Percentiles rank a stretch among this genome's conserved stretches.
Conservation (phyloP, 2,329 filamentous ascomycete species). For the Hypomyces perniciosus region DNA sequence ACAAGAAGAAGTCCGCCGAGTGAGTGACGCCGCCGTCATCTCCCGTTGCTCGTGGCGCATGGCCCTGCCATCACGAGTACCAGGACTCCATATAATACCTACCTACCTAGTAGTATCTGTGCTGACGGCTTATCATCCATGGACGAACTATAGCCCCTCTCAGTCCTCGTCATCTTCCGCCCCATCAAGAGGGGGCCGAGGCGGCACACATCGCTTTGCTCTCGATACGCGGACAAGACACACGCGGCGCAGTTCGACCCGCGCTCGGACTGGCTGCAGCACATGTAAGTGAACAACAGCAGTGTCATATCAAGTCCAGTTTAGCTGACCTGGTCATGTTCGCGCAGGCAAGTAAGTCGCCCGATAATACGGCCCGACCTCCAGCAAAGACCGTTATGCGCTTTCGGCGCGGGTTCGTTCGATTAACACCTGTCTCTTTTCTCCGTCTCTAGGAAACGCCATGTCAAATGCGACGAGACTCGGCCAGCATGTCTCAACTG, state of each 20-base stretch:
- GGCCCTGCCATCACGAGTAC: neutral
- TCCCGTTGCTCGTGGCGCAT: neutral
- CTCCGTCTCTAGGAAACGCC: slow-evolving; percentile 28
- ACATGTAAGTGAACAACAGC: slow-evolving; percentile 27
- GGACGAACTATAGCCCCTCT: neutral
- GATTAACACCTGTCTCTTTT: neutral
- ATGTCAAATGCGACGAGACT: slow-evolving; percentile 39
- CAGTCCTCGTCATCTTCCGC: slow-evolving; percentile 3
- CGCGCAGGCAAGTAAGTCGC: slow-evolving; percentile 28
- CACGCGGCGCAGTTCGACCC: slow-evolving; percentile 32
- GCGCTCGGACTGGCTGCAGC: slow-evolving; percentile 32
- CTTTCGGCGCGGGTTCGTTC: no score
- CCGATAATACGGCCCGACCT: no score
- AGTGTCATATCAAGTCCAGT: neutral
- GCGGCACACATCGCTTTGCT: slow-evolving; percentile 32
- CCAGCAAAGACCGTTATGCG: no score
- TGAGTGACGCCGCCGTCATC: slow-evolving; percentile 16
- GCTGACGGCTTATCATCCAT: neutral
- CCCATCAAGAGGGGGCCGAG: slow-evolving; percentile 15
- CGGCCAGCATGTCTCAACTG: slow-evolving; percentile 36
- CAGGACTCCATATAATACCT: no score
- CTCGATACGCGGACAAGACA: slow-evolving; percentile 32
- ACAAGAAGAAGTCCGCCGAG: slow-evolving; percentile 18
- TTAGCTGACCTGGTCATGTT: slow-evolving; percentile 6
- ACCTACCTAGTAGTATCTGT: no score